A percentile compares a stretch with the other conserved stretches of the same genome.
phyloP scores from a whole-genome alignment of 2,329 filamentous ascomycete species.

The Colletotrichum noveboracense region DNA sequence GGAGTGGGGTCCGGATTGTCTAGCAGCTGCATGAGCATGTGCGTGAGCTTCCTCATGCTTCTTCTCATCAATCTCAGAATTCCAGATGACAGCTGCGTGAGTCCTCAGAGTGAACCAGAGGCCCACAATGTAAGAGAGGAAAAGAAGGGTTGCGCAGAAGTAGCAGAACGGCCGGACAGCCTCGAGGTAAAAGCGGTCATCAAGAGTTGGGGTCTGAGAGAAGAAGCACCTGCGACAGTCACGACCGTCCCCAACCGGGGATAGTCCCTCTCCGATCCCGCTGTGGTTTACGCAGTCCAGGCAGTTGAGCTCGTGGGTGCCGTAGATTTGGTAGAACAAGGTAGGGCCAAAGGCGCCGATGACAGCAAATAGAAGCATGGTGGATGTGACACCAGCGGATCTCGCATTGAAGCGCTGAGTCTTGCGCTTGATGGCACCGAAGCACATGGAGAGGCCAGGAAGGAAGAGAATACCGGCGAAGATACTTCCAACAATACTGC shows the following conservation, averaged over 20 bases:
- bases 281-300: slow-evolving; percentile 62
- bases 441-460: slow-evolving; percentile 97
- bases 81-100: slow-evolving; percentile 97
- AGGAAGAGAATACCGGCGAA: slow-evolving; percentile 96
- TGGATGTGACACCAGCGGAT: slow-evolving; percentile 95
- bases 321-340: slow-evolving; percentile 98
- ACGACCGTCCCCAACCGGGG: slow-evolving; percentile 46
- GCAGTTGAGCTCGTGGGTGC: slow-evolving; percentile 94
- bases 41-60: slow-evolving; percentile 60
- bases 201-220: slow-evolving; percentile 81
- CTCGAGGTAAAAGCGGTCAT: slow-evolving; percentile 87
- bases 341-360: slow-evolving; percentile 96
- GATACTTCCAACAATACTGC: slow-evolving; percentile 96
- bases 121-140: slow-evolving; percentile 92
- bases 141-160: slow-evolving; percentile 82
- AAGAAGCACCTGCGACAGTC: slow-evolving; percentile 96
- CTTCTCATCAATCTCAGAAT: slow-evolving; percentile 81
- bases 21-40: slow-evolving; percentile 32
- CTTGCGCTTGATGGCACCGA: slow-evolving; percentile 96
- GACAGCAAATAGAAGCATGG: slow-evolving; percentile 95
- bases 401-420: slow-evolving; percentile 98
- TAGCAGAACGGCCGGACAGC: slow-evolving; percentile 95
- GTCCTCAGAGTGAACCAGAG: slow-evolving; percentile 95
- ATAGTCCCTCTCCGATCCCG: slow-evolving; percentile 31
- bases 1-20: slow-evolving; percentile 40